Percentiles rank a stretch among this genome's conserved stretches.
Conservation (phyloP, 2,329 filamentous ascomycete genomes). For the Aspergillus eucalypticola region DNA sequence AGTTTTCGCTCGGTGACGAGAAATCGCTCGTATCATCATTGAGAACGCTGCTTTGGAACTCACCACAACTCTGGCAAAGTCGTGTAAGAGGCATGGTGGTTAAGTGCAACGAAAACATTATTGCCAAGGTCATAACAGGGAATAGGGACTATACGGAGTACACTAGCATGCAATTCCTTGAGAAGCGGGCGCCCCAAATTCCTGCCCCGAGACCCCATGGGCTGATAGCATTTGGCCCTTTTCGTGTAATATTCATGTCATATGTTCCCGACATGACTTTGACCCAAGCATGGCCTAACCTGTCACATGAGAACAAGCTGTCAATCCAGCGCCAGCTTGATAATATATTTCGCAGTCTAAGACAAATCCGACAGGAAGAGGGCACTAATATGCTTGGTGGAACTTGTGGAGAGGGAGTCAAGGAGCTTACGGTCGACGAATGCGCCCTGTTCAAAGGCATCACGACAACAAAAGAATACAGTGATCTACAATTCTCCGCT, state of each 20-base stretch:
- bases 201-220: conserved; percentile 32
- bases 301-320: conserved; percentile 23
- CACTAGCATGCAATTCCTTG: conserved; percentile 29
- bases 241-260: conserved; percentile 32
- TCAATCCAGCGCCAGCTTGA: conserved; percentile 25
- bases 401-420: conserved; percentile 28
- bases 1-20: conserved; percentile 2
- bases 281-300: conserved; percentile 23
- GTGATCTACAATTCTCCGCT: conserved; percentile 9
- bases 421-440: conserved; percentile 26
- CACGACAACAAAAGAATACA: conserved; percentile 4
- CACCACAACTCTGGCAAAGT: conserved; percentile 25
- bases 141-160: conserved; percentile 28
- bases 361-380: conserved; percentile 19
- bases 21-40: conserved; percentile 17
- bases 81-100: conserved; percentile 25
- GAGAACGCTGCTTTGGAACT: conserved; percentile 25
- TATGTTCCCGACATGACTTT: conserved; percentile 27
- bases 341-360: conserved; percentile 22
- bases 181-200: conserved; percentile 23
- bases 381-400: conserved; percentile 25
- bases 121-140: conserved; percentile 22
- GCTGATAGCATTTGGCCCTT: conserved; percentile 23
- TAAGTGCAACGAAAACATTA: conserved; percentile 24
- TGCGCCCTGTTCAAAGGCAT: conserved; percentile 23